These are phyloP conservation scores for Jatropha multifida DNA, from an alignment of 441 rosid genomes.

Conservation along the genomic window DNA sequence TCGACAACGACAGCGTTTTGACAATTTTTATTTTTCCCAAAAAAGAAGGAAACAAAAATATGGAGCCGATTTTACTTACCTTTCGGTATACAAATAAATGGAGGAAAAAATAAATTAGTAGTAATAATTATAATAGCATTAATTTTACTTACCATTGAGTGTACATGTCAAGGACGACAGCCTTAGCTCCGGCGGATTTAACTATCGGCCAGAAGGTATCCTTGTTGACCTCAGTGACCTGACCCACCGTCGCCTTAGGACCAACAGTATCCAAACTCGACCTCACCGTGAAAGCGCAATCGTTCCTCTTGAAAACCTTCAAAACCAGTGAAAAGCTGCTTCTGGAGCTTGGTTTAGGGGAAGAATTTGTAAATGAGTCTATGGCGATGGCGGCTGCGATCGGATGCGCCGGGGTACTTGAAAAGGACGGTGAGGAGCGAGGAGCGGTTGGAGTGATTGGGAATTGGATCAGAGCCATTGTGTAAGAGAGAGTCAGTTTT, in stretches of 20 bases:
- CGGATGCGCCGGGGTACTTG: conserved; percentile 23
- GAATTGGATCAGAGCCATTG: conserved; percentile 50
- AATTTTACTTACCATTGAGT: conserved; percentile 67
- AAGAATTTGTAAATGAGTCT: conserved; percentile 8
- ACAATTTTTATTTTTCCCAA: background rate
- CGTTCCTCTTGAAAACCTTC: conserved; percentile 13
- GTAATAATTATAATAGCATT: too few relatives aligned
- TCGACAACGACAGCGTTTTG: background rate
- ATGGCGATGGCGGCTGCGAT: conserved; percentile 29
- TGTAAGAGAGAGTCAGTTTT: background rate
- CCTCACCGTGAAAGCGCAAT: conserved; percentile 31
- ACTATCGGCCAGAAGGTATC: conserved; percentile 97
- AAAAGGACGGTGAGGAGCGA: conserved; percentile 28
- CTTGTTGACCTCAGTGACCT: conserved; percentile 81
- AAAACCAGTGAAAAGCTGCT: background rate
- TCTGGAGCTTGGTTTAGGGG: background rate
- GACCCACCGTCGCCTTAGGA: conserved; percentile 51
- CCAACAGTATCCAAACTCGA: conserved; percentile 60
- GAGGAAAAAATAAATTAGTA: background rate
- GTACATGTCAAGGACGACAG: conserved; percentile 93
- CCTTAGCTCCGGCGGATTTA: conserved; percentile 70
- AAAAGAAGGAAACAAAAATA: background rate
- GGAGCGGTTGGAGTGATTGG: conserved; percentile 38
- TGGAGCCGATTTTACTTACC: too few relatives aligned
- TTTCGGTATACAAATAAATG: background rate